Percentiles rank a stretch among this genome's conserved stretches.
These are phyloP conservation scores for Nicotiana benthamiana DNA, from an alignment of 257 asterid species.

Conservation along the genomic window DNA sequence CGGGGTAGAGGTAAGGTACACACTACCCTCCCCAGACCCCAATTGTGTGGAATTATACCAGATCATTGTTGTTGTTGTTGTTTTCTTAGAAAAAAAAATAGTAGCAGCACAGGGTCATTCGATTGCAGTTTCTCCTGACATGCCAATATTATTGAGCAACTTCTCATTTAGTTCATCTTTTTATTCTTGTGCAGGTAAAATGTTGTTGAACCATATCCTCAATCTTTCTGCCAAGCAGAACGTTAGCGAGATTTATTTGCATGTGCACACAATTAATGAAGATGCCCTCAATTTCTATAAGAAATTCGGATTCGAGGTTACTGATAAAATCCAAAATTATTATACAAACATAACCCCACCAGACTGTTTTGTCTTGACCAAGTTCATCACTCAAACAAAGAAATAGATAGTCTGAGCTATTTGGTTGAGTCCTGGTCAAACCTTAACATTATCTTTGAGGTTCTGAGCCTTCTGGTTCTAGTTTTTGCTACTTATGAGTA, in stretches of 20 bases:
- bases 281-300: slow-evolving; percentile 88
- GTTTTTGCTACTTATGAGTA: slow-evolving; percentile 1
- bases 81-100: neutral
- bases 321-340: slow-evolving; percentile 82
- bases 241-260: slow-evolving; percentile 83
- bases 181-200: slow-evolving; percentile 43
- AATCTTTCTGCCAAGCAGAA: slow-evolving; percentile 77
- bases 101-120: neutral
- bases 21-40: too few species aligned
- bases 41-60: too few species aligned
- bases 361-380: slow-evolving; percentile 79
- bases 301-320: slow-evolving; percentile 87
- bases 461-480: slow-evolving; percentile 8
- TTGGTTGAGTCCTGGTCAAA: neutral
- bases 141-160: neutral
- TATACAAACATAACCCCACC: slow-evolving; percentile 89
- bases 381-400: slow-evolving; percentile 48
- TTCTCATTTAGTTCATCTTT: neutral
- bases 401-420: slow-evolving; percentile 23
- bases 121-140: neutral
- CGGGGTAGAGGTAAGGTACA: too few species aligned
- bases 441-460: slow-evolving; percentile 8
- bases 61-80: too few species aligned
- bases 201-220: slow-evolving; percentile 72
- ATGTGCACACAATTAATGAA: slow-evolving; percentile 90